A percentile compares a stretch with the other conserved stretches of the same genome.
Conservation (phyloP, 306 rosid genomes). For the Biancaea sappan region DNA sequence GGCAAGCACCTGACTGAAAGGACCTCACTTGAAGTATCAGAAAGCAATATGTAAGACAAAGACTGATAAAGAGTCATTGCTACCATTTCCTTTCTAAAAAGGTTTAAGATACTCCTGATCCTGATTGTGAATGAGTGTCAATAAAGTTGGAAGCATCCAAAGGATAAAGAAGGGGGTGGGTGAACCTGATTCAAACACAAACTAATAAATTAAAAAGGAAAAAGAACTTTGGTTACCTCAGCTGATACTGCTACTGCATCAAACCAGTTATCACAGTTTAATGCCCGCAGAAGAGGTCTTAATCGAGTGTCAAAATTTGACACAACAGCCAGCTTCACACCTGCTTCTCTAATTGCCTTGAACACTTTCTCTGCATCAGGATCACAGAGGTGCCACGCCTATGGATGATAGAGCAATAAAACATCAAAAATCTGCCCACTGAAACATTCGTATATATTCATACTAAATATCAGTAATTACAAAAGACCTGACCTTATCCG, state of each 20-base stretch:
- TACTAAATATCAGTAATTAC: neutral
- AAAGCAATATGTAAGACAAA: neutral
- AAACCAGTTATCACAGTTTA: constrained; percentile 90
- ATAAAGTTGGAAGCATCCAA: constrained; percentile 2
- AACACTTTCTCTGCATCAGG: constrained; percentile 80
- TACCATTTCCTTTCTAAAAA: constrained; percentile 13
- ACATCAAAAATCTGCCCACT: constrained; percentile 21
- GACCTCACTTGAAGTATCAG: neutral
- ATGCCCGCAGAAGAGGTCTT: constrained; percentile 76
- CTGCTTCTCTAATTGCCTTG: constrained; percentile 68
- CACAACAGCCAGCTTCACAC: constrained; percentile 83
- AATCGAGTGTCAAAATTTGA: constrained; percentile 94
- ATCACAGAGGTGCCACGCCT: constrained; percentile 99
- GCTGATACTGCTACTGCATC: constrained; percentile 98
- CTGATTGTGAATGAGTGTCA: constrained; percentile 6
- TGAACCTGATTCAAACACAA: neutral
- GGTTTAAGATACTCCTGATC: neutral
- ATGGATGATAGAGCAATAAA: constrained; percentile 28
- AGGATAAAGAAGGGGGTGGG: neutral
- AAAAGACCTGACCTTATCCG: constrained; percentile 69
- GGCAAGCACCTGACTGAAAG: neutral
- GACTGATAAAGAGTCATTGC: constrained; percentile 16
- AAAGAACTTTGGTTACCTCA: constrained; percentile 55
- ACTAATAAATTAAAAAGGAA: constrained; percentile 14
- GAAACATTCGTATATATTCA: neutral